These are phyloP conservation scores for Irpex rosettiformis DNA, from an alignment of 1,284 basidiomycete species.

Conservation along the genomic window DNA sequence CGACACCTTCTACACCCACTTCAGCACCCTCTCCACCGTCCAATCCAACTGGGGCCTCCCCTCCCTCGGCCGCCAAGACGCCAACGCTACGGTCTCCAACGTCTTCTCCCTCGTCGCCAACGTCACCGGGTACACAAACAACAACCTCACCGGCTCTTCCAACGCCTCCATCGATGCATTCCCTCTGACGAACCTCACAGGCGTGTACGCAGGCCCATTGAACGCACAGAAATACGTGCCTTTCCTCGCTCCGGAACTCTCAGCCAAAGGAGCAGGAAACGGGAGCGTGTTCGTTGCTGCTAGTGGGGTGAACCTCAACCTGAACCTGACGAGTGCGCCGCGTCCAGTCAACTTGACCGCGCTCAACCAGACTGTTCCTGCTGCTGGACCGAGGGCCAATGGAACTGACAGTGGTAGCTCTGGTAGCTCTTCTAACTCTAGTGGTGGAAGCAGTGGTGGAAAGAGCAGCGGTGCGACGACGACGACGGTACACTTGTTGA, in stretches of 20 bases:
- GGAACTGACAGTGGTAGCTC: background rate
- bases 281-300: constrained; percentile 36
- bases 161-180: constrained; percentile 22
- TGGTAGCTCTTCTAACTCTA: background rate
- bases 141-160: constrained; percentile 23
- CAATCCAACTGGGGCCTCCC: constrained; percentile 64
- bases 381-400: background rate
- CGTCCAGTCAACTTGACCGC: constrained; percentile 39
- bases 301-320: constrained; percentile 27
- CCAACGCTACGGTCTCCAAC: constrained; percentile 44
- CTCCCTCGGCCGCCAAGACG: constrained; percentile 55
- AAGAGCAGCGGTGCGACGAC: background rate
- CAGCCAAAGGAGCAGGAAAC: constrained; percentile 36
- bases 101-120: constrained; percentile 46
- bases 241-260: constrained; percentile 39
- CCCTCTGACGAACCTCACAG: constrained; percentile 23
- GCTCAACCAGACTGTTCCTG: background rate
- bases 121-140: constrained; percentile 35
- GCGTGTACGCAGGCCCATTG: constrained; percentile 21
- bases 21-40: constrained; percentile 57
- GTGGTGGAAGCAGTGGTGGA: background rate
- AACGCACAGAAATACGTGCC: constrained; percentile 35
- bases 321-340: constrained; percentile 34
- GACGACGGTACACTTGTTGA: too few relatives aligned
- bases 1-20: constrained; percentile 61